A percentile compares a stretch with the other conserved stretches of the same genome.
Conservation (phyloP, 306 rosid genomes). For the Trifolium pratense region DNA sequence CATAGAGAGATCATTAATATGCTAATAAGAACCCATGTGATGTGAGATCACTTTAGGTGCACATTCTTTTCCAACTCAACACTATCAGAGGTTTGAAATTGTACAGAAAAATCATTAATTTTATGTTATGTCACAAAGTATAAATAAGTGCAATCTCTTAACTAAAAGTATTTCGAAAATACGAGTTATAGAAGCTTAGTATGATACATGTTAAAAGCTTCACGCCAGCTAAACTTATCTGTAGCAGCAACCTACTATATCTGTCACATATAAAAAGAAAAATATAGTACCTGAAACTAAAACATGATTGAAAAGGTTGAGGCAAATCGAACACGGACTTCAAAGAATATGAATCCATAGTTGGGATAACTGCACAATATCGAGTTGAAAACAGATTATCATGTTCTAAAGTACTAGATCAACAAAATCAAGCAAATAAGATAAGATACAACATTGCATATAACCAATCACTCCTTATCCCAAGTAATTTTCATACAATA, state of each 20-base stretch:
- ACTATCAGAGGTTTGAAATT: conserved; percentile 32
- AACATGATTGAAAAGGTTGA: conserved; percentile 65
- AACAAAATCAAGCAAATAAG: conserved; percentile 10
- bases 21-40: conserved; percentile 32
- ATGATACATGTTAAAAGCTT: neutral
- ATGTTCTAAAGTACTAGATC: conserved; percentile 7
- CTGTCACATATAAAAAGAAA: neutral
- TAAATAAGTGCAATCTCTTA: conserved; percentile 19
- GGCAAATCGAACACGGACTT: conserved; percentile 89
- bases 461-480: neutral
- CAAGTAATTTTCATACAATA: conserved; percentile 18
- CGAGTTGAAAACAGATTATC: conserved; percentile 16
- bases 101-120: conserved; percentile 10
- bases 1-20: conserved; percentile 1
- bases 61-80: conserved; percentile 15
- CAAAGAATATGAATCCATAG: conserved; percentile 80
- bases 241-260: conserved; percentile 32
- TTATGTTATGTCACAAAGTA: conserved; percentile 7
- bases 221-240: conserved; percentile 18
- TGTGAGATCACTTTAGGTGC: conserved; percentile 21
- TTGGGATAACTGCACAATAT: conserved; percentile 25
- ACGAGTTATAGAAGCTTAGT: neutral
- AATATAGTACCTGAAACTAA: conserved; percentile 77
- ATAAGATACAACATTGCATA: conserved; percentile 10
- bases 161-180: neutral